Percentiles rank a stretch among this genome's conserved stretches.
Conservation (phyloP, 148 eudicot species). For the Agrostemma githago region DNA sequence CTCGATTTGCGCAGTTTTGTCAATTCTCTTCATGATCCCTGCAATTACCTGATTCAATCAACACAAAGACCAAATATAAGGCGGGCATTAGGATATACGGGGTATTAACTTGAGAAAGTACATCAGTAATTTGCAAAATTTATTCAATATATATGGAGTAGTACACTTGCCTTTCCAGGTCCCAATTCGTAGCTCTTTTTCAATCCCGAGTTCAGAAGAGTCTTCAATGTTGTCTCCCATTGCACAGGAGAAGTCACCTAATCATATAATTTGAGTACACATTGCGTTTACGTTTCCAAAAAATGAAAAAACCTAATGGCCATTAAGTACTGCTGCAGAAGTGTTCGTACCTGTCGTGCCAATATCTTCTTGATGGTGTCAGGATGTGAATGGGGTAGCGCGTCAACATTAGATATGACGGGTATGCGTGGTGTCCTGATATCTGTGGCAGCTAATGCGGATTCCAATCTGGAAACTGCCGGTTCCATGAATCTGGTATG, state of each 20-base stretch:
- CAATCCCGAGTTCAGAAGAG: conserved; percentile 61
- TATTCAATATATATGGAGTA: background rate
- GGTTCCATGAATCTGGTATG: conserved; percentile 91
- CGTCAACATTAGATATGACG: conserved; percentile 89
- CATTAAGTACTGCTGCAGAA: background rate
- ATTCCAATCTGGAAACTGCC: conserved; percentile 83
- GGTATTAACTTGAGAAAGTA: background rate
- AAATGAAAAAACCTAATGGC: background rate
- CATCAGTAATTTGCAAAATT: background rate
- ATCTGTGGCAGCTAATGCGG: conserved; percentile 72
- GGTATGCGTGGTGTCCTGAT: conserved; percentile 78
- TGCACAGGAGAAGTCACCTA: conserved; percentile 95
- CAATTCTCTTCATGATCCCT: conserved; percentile 85
- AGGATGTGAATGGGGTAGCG: conserved; percentile 89
- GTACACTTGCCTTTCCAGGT: conserved; percentile 72
- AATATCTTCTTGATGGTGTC: conserved; percentile 78
- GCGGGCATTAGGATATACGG: background rate
- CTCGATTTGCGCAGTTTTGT: conserved; percentile 66
- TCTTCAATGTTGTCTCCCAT: conserved; percentile 88
- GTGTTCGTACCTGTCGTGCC: conserved; percentile 62
- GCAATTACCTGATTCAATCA: conserved; percentile 63
- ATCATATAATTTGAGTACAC: conserved; percentile 9
- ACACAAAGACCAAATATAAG: background rate
- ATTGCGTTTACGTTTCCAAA: background rate
- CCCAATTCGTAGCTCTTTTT: conserved; percentile 85